A percentile compares a stretch with the other conserved stretches of the same genome.
Conservation (phyloP, 1,284 basidiomycete species). For the Paramarasmius palmivorus region DNA sequence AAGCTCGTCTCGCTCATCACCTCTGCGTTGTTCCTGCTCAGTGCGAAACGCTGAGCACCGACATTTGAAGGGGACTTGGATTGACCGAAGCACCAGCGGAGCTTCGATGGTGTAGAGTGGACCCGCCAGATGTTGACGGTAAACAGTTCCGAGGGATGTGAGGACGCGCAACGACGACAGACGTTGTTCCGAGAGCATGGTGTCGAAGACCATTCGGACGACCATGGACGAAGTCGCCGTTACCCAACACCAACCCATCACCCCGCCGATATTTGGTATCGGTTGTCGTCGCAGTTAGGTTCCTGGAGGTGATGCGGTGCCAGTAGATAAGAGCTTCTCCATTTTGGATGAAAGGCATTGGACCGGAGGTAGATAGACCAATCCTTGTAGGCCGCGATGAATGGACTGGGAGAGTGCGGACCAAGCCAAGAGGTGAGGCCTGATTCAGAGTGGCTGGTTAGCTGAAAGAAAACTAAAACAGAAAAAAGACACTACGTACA, state of each 20-base stretch:
- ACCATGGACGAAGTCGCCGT: constrained; percentile 21
- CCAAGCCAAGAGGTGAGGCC: constrained; percentile 23
- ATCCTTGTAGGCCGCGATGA: constrained; percentile 25
- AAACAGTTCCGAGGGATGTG: constrained; percentile 26
- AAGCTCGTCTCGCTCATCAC: constrained; percentile 28
- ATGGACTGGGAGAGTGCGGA: constrained; percentile 24
- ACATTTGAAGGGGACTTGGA: constrained; percentile 30
- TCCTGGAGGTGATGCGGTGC: constrained; percentile 21
- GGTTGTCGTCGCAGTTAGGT: constrained; percentile 23
- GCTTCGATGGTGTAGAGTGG: constrained; percentile 27
- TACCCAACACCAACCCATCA: no score
- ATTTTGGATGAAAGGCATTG: constrained; percentile 19
- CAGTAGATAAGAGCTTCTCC: constrained; percentile 25
- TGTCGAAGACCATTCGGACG: constrained; percentile 31
- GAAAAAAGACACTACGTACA: constrained; percentile 13
- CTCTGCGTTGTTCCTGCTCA: constrained; percentile 21
- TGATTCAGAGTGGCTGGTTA: not conserved
- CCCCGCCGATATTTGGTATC: constrained; percentile 23
- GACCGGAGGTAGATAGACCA: constrained; percentile 14
- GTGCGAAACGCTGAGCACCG: constrained; percentile 30
- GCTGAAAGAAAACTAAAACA: not conserved
- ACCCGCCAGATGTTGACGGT: constrained; percentile 31
- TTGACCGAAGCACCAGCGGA: constrained; percentile 29
- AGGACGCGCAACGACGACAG: constrained; percentile 33
- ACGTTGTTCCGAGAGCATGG: constrained; percentile 30